Percentiles rank a stretch among this genome's conserved stretches.
These are phyloP conservation scores for Vitis hybrid DNA, from an alignment of 177 flowering plant species.

Conservation along the genomic window DNA sequence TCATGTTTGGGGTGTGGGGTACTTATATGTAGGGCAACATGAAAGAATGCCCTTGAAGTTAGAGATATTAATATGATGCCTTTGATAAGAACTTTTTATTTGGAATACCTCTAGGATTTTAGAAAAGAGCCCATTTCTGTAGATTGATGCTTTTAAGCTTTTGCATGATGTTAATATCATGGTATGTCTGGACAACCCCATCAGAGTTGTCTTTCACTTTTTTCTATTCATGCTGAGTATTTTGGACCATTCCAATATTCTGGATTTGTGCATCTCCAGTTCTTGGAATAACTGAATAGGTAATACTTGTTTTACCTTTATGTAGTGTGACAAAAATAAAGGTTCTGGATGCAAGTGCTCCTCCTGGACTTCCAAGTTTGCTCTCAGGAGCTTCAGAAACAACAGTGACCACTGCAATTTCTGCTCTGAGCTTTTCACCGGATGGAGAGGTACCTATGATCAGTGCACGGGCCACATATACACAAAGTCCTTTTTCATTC, in stretches of 20 bases:
- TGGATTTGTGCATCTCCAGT: not conserved
- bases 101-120: too few relatives aligned
- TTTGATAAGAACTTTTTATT: too few relatives aligned
- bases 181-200: not conserved
- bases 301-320: not conserved
- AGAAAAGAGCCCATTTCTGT: too few relatives aligned
- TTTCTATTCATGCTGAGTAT: not conserved
- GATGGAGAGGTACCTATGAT: conserved; percentile 83
- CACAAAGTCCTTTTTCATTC: not conserved
- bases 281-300: not conserved
- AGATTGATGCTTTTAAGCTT: too few relatives aligned
- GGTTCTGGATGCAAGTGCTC: conserved; percentile 96
- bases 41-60: too few relatives aligned
- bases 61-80: too few relatives aligned
- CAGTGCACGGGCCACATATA: not conserved
- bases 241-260: not conserved
- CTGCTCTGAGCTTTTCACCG: conserved; percentile 88
- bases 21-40: too few relatives aligned
- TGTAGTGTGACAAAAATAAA: conserved; percentile 71
- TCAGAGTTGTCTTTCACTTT: not conserved
- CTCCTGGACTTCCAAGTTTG: conserved; percentile 86
- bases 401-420: conserved; percentile 55
- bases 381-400: conserved; percentile 61
- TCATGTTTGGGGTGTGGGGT: too few relatives aligned
- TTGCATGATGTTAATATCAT: not conserved